Evolutionary conservation across 768 basidiomycete species (phyloP).

Genomic region (Auricularia heimuer): DNA sequence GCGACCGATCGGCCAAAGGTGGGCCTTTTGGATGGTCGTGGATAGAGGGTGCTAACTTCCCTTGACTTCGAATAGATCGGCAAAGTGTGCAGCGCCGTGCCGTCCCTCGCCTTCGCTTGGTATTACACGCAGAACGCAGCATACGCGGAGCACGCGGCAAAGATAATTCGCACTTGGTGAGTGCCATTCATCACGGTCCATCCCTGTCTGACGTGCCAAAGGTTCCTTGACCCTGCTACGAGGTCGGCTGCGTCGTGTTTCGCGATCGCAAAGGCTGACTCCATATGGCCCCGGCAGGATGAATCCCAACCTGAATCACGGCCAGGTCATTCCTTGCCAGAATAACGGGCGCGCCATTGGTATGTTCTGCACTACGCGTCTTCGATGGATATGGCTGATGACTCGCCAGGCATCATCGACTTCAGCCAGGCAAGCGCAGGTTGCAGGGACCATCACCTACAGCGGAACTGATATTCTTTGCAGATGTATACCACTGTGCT

Average conservation of each 20-base stretch:
- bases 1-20: neutral
- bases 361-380: neutral
- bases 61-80: neutral
- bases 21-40: neutral
- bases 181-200: neutral
- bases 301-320: neutral
- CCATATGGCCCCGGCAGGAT: neutral
- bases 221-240: too few relatives aligned
- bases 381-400: neutral
- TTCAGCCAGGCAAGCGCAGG: neutral
- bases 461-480: neutral
- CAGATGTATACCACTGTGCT: neutral
- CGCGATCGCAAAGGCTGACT: too few relatives aligned
- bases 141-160: neutral
- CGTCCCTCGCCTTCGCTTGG: neutral
- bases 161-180: neutral
- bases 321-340: neutral
- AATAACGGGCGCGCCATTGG: neutral
- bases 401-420: neutral
- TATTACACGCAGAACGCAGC: neutral
- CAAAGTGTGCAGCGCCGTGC: neutral
- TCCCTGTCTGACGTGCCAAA: too few relatives aligned
- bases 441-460: too few relatives aligned
- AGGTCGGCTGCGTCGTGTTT: too few relatives aligned
- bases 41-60: neutral